These are phyloP conservation scores for Aspergillus ustus DNA, from an alignment of 2,329 filamentous ascomycete genomes.

Conservation along the genomic window DNA sequence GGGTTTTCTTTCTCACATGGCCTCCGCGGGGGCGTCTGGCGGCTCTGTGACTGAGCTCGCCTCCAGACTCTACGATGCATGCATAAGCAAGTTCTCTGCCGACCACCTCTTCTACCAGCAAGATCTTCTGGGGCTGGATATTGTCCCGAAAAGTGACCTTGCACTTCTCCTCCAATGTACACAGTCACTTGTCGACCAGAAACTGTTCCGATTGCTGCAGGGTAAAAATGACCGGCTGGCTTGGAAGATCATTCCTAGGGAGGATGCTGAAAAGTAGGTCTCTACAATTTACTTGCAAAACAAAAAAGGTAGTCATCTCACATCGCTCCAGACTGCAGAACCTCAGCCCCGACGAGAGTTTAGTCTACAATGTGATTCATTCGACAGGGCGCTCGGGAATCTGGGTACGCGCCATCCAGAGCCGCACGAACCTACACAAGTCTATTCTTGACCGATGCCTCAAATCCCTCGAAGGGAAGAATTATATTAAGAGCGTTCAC, in stretches of 20 bases:
- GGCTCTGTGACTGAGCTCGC: conserved; percentile 44
- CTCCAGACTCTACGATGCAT: conserved; percentile 51
- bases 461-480: conserved; percentile 80
- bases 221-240: conserved; percentile 49
- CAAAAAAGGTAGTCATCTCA: conserved; percentile 17
- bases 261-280: conserved; percentile 54
- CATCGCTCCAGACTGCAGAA: conserved; percentile 41
- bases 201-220: conserved; percentile 52
- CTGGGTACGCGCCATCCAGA: conserved; percentile 86
- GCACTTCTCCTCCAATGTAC: conserved; percentile 49
- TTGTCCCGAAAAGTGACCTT: conserved; percentile 51
- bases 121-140: conserved; percentile 47
- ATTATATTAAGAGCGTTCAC: conserved; percentile 85
- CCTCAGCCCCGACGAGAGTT: conserved; percentile 70
- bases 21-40: conserved; percentile 39
- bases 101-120: conserved; percentile 54
- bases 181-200: conserved; percentile 51
- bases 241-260: conserved; percentile 54
- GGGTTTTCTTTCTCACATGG: conserved; percentile 32
- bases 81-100: conserved; percentile 42
- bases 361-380: conserved; percentile 90
- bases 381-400: conserved; percentile 82
- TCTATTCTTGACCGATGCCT: conserved; percentile 78
- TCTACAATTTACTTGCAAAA: not conserved
- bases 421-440: conserved; percentile 80